A percentile compares a stretch with the other conserved stretches of the same genome.
Evolutionary conservation across 306 rosid species (phyloP).

Genomic region (Rubus idaeus): DNA sequence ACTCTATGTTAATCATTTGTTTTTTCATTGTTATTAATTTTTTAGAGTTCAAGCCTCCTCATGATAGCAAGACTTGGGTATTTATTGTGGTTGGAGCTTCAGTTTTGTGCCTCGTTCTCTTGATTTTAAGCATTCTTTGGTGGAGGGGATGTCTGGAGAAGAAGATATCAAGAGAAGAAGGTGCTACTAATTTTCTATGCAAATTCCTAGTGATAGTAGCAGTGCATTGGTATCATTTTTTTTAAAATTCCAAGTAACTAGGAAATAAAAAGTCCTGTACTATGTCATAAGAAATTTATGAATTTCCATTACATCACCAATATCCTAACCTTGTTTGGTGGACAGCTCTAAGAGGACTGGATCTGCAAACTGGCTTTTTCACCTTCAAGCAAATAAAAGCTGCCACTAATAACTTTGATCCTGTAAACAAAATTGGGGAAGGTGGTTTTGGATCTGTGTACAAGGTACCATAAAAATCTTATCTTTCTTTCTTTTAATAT

Average conservation of each 20-base stretch:
- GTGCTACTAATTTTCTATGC: no score
- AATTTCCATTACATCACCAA: no score
- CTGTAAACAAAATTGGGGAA: constrained; percentile 60
- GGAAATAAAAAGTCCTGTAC: no score
- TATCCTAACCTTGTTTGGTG: not conserved
- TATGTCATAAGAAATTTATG: no score
- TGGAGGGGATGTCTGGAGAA: not conserved
- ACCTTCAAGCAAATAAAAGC: constrained; percentile 17
- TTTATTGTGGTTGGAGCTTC: not conserved
- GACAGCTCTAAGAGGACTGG: constrained; percentile 7
- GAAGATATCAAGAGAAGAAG: no score
- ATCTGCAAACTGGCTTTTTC: constrained; percentile 12
- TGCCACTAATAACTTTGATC: constrained; percentile 57
- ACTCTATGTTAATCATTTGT: not conserved
- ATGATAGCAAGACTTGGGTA: not conserved
- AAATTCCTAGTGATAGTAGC: no score
- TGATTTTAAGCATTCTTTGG: constrained; percentile 1
- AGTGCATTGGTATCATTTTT: no score
- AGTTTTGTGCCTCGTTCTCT: not conserved
- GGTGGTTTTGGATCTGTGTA: constrained; percentile 83
- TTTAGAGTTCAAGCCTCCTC: constrained; percentile 7
- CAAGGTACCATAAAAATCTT: constrained; percentile 41
- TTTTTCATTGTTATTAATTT: not conserved
- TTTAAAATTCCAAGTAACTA: no score
- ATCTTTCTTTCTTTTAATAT: not conserved